Conservation (phyloP, 2,329 filamentous ascomycete species). For the Trichothecium sympodiale region DNA sequence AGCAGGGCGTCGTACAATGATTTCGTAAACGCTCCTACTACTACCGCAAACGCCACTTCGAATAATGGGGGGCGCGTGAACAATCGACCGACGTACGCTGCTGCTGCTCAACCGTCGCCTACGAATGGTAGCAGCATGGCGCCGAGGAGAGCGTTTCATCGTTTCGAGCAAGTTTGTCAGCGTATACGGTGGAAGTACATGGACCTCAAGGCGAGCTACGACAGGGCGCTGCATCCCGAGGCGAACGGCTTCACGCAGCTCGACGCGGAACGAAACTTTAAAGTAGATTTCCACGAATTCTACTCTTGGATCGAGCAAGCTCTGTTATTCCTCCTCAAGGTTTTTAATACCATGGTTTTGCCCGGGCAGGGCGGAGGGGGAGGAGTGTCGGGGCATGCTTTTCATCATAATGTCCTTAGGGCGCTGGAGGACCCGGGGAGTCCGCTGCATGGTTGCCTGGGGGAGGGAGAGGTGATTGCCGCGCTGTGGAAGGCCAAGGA, state of each 20-base stretch:
- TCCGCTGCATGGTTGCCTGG: constrained; percentile 45
- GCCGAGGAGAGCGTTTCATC: constrained; percentile 34
- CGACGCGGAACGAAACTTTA: constrained; percentile 59
- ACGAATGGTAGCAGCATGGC: constrained; percentile 10
- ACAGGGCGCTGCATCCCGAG: constrained; percentile 30
- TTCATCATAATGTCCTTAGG: constrained; percentile 59
- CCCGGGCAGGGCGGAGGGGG: constrained; percentile 14
- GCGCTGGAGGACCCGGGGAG: constrained; percentile 46
- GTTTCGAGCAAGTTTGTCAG: constrained; percentile 49
- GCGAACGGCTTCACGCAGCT: constrained; percentile 21
- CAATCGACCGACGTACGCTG: no score
- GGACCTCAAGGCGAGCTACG: constrained; percentile 48
- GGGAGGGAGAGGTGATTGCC: constrained; percentile 39
- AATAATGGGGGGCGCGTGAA: no score
- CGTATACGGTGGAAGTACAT: constrained; percentile 54
- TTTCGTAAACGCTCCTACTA: no score
- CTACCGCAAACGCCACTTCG: no score
- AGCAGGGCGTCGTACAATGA: no score
- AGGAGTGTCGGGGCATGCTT: constrained; percentile 32
- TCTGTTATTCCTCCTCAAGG: constrained; percentile 53
- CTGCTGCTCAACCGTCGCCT: no score
- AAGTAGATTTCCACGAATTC: constrained; percentile 68
- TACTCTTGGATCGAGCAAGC: constrained; percentile 64
- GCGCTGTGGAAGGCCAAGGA: constrained; percentile 57
- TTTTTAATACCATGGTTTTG: constrained; percentile 45